Evolutionary conservation across 2,329 filamentous ascomycete species (phyloP).

Genomic region (Fusarium pseudonygamai): DNA sequence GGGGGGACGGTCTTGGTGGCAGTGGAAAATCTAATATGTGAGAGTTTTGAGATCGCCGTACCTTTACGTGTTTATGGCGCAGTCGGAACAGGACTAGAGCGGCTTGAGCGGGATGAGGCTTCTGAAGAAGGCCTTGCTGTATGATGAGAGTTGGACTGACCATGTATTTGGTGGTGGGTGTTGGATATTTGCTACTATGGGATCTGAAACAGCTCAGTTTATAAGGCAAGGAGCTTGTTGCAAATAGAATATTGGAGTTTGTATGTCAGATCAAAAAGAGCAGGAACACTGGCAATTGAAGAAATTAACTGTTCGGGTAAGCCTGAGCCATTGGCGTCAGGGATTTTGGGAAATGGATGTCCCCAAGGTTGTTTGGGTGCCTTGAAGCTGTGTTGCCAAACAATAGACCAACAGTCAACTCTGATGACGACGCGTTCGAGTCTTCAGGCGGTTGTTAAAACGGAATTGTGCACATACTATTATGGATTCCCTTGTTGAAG

Average conservation of each 20-base stretch:
- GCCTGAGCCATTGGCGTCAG: slow-evolving; percentile 8
- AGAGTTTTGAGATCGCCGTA: slow-evolving; percentile 91
- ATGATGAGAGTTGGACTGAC: slow-evolving; percentile 40
- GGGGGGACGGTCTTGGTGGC: slow-evolving; percentile 79
- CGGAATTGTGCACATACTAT: slow-evolving; percentile 1
- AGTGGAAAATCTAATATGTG: slow-evolving; percentile 79
- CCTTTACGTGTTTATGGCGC: slow-evolving; percentile 83
- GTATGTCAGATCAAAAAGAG: slow-evolving; percentile 23
- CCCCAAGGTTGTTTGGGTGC: slow-evolving; percentile 8
- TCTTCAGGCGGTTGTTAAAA: slow-evolving; percentile 16
- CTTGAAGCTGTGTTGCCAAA: neutral
- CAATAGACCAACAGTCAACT: neutral
- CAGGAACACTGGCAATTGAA: slow-evolving; percentile 16
- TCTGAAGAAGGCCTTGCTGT: slow-evolving; percentile 57
- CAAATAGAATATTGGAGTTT: slow-evolving; percentile 20
- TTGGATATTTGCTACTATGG: slow-evolving; percentile 29
- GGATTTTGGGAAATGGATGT: slow-evolving; percentile 13
- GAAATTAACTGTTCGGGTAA: slow-evolving; percentile 13
- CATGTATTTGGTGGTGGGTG: slow-evolving; percentile 2
- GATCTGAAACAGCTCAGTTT: slow-evolving; percentile 15
- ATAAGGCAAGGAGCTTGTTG: slow-evolving; percentile 6
- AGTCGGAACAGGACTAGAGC: slow-evolving; percentile 65
- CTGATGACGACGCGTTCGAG: neutral
- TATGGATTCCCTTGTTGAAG: neutral
- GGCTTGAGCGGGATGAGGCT: slow-evolving; percentile 64